A percentile compares a stretch with the other conserved stretches of the same genome.
These are phyloP conservation scores for Huntiella moniliformis DNA, from an alignment of 2,329 filamentous ascomycete genomes.

Conservation along the genomic window DNA sequence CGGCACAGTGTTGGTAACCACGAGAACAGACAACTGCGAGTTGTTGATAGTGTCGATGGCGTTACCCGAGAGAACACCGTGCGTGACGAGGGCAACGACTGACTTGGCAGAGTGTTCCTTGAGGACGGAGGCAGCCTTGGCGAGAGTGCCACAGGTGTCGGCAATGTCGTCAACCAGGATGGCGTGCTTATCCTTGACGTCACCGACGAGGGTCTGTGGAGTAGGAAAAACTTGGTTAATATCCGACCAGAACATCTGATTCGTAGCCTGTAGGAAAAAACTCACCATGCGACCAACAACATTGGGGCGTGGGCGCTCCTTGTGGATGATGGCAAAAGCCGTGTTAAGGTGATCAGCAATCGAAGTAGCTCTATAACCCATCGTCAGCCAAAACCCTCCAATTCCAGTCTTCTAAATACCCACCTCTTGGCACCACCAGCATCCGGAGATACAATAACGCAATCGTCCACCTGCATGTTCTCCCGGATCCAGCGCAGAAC, in stretches of 20 bases:
- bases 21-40: conserved; percentile 56
- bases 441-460: conserved; percentile 87
- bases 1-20: conserved; percentile 60
- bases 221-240: background rate
- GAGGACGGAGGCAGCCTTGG: conserved; percentile 76
- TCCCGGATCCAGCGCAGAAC: conserved; percentile 82
- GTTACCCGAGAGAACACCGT: conserved; percentile 75
- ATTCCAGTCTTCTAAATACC: conserved; percentile 20
- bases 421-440: conserved; percentile 76
- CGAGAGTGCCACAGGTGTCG: conserved; percentile 61
- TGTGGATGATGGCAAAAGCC: conserved; percentile 87
- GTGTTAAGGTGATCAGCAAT: conserved; percentile 85
- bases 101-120: conserved; percentile 72
- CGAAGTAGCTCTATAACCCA: conserved; percentile 43
- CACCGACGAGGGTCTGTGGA: conserved; percentile 51
- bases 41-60: conserved; percentile 74
- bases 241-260: conserved; percentile 22
- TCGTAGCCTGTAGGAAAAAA: background rate
- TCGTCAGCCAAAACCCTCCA: background rate
- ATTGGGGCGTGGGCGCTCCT: conserved; percentile 71
- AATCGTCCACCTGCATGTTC: conserved; percentile 63
- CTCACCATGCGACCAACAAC: conserved; percentile 71
- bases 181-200: conserved; percentile 75
- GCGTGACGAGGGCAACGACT: conserved; percentile 87
- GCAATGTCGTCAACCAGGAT: conserved; percentile 98